These are phyloP conservation scores for Fusarium buxicola DNA, from an alignment of 2,329 filamentous ascomycete species.

Conservation along the genomic window DNA sequence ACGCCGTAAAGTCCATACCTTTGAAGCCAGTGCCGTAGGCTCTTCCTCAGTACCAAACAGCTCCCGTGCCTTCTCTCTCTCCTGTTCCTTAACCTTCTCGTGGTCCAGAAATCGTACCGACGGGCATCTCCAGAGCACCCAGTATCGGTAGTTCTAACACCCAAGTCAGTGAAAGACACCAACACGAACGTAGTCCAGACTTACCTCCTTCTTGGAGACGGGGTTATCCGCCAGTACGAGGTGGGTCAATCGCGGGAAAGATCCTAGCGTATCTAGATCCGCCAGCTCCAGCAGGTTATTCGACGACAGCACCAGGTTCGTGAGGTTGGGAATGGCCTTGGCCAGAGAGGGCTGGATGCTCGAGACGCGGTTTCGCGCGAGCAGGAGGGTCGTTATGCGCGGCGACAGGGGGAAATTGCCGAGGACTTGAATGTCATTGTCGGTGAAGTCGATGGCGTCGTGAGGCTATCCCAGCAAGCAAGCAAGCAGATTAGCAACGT, in stretches of 20 bases:
- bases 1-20: conserved; percentile 58
- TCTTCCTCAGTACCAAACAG: conserved; percentile 84
- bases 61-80: conserved; percentile 79
- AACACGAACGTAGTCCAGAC: conserved; percentile 47
- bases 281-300: conserved; percentile 88
- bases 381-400: conserved; percentile 85
- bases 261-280: conserved; percentile 83
- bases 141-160: conserved; percentile 86
- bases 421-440: conserved; percentile 93
- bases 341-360: conserved; percentile 82
- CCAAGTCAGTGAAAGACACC: conserved; percentile 12
- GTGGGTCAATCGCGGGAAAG: conserved; percentile 79
- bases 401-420: conserved; percentile 94
- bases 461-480: conserved; percentile 71
- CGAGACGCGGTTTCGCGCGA: conserved; percentile 88
- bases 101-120: conserved; percentile 92
- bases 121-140: conserved; percentile 88
- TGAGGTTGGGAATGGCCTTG: conserved; percentile 82
- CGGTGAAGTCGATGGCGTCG: conserved; percentile 97
- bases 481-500: conserved; percentile 10
- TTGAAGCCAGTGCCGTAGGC: conserved; percentile 83
- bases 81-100: conserved; percentile 87
- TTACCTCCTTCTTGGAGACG: conserved; percentile 89
- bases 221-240: conserved; percentile 88
- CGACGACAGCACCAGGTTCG: conserved; percentile 82